These are phyloP conservation scores for Suillus americanus DNA, from an alignment of 768 basidiomycete genomes.

Conservation along the genomic window DNA sequence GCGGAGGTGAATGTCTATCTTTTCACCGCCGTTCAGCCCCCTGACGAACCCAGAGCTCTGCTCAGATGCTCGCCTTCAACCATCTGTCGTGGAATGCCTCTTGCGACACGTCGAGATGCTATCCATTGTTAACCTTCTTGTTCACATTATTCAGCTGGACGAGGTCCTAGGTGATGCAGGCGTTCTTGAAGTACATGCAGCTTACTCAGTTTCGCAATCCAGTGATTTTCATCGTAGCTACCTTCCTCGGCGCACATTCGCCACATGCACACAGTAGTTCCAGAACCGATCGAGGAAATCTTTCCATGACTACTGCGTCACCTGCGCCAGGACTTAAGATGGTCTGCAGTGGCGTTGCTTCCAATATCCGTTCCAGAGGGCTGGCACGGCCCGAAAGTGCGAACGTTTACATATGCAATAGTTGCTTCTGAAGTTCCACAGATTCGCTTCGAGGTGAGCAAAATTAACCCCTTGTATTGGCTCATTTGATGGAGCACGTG, in stretches of 20 bases:
- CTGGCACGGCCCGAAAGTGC: constrained; percentile 68
- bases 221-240: constrained; percentile 87
- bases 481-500: constrained; percentile 11
- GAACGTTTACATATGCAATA: constrained; percentile 59
- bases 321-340: constrained; percentile 73
- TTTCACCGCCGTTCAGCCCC: constrained; percentile 12
- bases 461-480: not conserved
- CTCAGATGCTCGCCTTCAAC: constrained; percentile 89
- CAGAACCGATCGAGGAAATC: constrained; percentile 94
- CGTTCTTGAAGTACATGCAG: constrained; percentile 77
- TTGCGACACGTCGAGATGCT: constrained; percentile 85
- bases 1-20: constrained; percentile 63
- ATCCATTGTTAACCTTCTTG: constrained; percentile 85
- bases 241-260: constrained; percentile 75
- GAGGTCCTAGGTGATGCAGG: constrained; percentile 78
- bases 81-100: constrained; percentile 76
- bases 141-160: constrained; percentile 86
- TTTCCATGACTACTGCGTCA: constrained; percentile 85
- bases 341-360: constrained; percentile 67
- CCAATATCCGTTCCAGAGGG: constrained; percentile 86
- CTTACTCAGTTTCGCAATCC: constrained; percentile 28
- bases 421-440: constrained; percentile 67
- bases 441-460: constrained; percentile 47
- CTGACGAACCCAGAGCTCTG: constrained; percentile 16
- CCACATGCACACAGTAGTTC: constrained; percentile 80